These are phyloP conservation scores for Tylopilus sp. DNA, from an alignment of 1,284 basidiomycete species.

Conservation along the genomic window DNA sequence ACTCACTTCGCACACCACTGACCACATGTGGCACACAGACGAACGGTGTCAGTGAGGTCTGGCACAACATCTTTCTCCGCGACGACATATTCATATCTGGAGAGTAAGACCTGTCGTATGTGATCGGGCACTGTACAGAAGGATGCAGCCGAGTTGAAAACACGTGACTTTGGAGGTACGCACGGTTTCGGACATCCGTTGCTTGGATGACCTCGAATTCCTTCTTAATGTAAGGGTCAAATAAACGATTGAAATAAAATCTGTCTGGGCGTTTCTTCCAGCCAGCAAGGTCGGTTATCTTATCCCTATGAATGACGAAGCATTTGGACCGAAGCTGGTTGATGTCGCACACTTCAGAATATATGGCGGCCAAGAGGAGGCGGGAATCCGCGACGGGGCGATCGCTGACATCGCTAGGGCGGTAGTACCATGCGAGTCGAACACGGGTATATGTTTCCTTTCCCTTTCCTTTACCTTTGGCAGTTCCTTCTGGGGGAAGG, in stretches of 20 bases:
- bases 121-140: constrained; percentile 65
- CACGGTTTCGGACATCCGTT: constrained; percentile 84
- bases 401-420: constrained; percentile 85
- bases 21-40: constrained; percentile 82
- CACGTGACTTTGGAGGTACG: constrained; percentile 35
- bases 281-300: constrained; percentile 88
- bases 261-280: constrained; percentile 95
- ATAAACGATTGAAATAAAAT: constrained; percentile 92
- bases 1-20: constrained; percentile 86
- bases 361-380: constrained; percentile 89
- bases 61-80: constrained; percentile 90
- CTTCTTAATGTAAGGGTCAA: constrained; percentile 97
- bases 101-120: constrained; percentile 71
- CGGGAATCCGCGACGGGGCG: constrained; percentile 83
- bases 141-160: constrained; percentile 17
- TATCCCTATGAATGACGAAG: constrained; percentile 90
- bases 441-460: constrained; percentile 74
- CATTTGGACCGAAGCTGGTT: constrained; percentile 89
- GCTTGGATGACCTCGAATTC: constrained; percentile 96
- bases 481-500: constrained; percentile 70
- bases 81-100: constrained; percentile 92
- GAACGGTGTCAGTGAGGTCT: constrained; percentile 84
- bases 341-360: constrained; percentile 91
- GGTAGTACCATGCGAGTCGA: constrained; percentile 90
- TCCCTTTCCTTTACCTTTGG: constrained; percentile 51